These are phyloP conservation scores for Tetrahymena elliotti DNA, from an alignment of 73 alveolate species.

Conservation along the genomic window DNA sequence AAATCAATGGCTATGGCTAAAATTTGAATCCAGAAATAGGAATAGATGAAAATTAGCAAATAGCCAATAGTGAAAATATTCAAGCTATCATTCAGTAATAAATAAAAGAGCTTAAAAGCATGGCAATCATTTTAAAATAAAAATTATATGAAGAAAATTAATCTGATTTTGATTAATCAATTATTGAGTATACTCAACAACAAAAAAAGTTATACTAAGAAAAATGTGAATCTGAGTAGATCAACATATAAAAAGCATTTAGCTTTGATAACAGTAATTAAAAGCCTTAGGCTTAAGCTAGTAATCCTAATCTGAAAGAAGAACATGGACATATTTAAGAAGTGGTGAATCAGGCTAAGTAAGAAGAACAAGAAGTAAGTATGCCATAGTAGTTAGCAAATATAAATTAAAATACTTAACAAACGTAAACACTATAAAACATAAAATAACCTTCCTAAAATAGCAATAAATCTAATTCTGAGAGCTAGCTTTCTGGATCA, in stretches of 20 bases:
- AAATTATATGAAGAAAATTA: background rate
- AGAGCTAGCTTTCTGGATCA: background rate
- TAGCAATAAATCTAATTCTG: background rate
- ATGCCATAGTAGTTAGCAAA: background rate
- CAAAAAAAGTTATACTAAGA: background rate
- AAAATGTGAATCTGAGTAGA: background rate
- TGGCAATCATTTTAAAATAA: background rate
- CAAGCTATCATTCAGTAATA: background rate
- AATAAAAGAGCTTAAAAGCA: background rate
- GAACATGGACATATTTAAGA: background rate
- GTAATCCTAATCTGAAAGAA: background rate
- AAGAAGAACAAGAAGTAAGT: background rate
- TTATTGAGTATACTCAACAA: background rate
- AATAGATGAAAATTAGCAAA: background rate
- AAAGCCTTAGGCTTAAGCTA: background rate
- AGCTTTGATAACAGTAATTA: background rate
- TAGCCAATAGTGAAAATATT: background rate
- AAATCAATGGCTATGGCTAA: background rate
- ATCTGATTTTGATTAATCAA: background rate
- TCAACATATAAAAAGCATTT: background rate
- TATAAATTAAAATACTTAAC: background rate
- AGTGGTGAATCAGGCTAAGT: background rate
- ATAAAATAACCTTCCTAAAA: background rate
- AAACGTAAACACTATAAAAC: background rate
- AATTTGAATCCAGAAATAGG: background rate